Conservation (phyloP, 805 yeast genomes). For the Hanseniaspora nectarophila region DNA sequence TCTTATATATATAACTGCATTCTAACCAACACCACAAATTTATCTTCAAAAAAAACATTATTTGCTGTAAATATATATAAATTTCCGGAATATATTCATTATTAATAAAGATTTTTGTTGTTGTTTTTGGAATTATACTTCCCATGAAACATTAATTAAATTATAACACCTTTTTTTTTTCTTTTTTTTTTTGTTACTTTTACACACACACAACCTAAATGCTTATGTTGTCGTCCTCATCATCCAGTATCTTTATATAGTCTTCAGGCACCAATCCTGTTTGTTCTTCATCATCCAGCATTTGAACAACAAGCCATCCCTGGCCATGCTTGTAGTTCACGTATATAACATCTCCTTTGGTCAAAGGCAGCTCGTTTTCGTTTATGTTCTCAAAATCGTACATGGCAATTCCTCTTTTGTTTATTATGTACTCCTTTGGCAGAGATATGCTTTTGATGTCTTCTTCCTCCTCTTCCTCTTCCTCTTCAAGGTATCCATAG, state of each 20-base stretch:
- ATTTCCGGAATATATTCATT: neutral
- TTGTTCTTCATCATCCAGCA: slow-evolving; percentile 28
- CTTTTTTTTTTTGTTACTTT: no score
- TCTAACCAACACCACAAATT: no score
- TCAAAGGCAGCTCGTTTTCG: slow-evolving; percentile 72
- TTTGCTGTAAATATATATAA: neutral
- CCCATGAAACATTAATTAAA: neutral
- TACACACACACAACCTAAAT: no score
- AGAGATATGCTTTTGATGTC: slow-evolving; percentile 25
- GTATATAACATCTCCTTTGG: slow-evolving; percentile 73
- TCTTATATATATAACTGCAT: no score
- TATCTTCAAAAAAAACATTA: no score
- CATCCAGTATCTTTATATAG: slow-evolving; percentile 50
- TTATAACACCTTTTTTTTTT: no score
- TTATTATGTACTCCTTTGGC: slow-evolving; percentile 32
- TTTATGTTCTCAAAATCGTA: slow-evolving; percentile 89
- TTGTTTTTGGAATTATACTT: no score
- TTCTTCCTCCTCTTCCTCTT: slow-evolving; percentile 14
- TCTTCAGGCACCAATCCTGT: slow-evolving; percentile 94
- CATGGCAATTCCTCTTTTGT: slow-evolving; percentile 63
- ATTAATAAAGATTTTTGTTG: neutral
- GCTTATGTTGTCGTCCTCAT: no score
- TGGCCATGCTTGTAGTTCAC: slow-evolving; percentile 89
- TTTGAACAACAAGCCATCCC: slow-evolving; percentile 92
- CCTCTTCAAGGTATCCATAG: slow-evolving; percentile 40